These are phyloP conservation scores for Ogataea zsoltii DNA, from an alignment of 805 yeast genomes.

Conservation along the genomic window DNA sequence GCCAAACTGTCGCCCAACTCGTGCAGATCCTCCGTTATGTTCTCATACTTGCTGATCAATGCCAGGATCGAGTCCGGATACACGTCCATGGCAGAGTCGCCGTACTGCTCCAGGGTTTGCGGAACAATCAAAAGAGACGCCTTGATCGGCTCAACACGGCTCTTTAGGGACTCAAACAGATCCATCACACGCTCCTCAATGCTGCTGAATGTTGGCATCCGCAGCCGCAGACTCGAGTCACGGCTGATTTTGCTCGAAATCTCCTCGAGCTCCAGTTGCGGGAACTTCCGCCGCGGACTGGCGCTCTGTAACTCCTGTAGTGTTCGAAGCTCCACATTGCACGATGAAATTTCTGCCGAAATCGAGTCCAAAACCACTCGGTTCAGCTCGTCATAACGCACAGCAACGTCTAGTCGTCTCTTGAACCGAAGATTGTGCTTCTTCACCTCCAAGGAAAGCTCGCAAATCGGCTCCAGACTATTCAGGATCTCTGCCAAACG, in stretches of 20 bases:
- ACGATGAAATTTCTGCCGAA: slow-evolving; percentile 38
- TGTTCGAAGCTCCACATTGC: slow-evolving; percentile 37
- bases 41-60: slow-evolving; percentile 41
- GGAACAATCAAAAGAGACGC: slow-evolving; percentile 57
- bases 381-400: slow-evolving; percentile 46
- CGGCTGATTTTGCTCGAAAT: slow-evolving; percentile 12
- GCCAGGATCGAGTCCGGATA: slow-evolving; percentile 35
- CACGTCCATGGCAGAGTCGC: slow-evolving; percentile 27
- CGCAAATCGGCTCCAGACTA: slow-evolving; percentile 33
- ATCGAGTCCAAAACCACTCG: slow-evolving; percentile 43
- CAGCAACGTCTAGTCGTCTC: slow-evolving; percentile 38
- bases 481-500: slow-evolving; percentile 5
- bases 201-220: slow-evolving; percentile 41
- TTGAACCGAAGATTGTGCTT: slow-evolving; percentile 32
- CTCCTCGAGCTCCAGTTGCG: slow-evolving; percentile 14
- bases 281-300: slow-evolving; percentile 40
- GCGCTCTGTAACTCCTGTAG: slow-evolving; percentile 40
- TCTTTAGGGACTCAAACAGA: slow-evolving; percentile 43
- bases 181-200: slow-evolving; percentile 42
- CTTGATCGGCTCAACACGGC: slow-evolving; percentile 49
- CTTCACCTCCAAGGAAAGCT: slow-evolving; percentile 29
- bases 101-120: slow-evolving; percentile 46
- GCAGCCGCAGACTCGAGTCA: slow-evolving; percentile 18
- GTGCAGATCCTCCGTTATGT: slow-evolving; percentile 41
- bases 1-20: slow-evolving; percentile 42